Percentiles rank a stretch among this genome's conserved stretches.
phyloP scores from a whole-genome alignment of 2,329 filamentous ascomycete species.

The Epichloe sp. region DNA sequence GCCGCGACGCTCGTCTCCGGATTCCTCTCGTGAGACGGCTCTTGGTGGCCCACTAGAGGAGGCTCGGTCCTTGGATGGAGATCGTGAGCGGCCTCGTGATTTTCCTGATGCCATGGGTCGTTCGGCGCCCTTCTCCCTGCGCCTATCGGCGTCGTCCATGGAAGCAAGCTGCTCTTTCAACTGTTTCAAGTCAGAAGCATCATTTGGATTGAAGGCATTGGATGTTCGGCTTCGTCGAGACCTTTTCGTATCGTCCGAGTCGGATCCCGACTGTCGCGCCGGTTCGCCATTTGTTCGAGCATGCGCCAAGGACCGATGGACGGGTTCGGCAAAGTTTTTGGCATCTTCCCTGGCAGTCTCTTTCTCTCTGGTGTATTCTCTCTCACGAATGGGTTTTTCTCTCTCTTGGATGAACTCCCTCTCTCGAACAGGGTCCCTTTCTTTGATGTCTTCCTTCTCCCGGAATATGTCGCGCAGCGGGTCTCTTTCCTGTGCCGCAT shows the following conservation, averaged over 20 bases:
- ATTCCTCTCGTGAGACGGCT: background rate
- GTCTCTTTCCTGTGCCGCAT: background rate
- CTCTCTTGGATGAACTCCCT: constrained; percentile 7
- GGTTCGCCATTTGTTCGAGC: constrained; percentile 16
- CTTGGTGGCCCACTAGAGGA: constrained; percentile 7
- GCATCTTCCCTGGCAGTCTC: background rate
- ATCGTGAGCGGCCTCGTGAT: constrained; percentile 7
- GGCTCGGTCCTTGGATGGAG: constrained; percentile 9
- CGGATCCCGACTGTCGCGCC: constrained; percentile 19
- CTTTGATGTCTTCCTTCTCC: constrained; percentile 7
- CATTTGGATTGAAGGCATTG: constrained; percentile 37
- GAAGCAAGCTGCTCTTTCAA: constrained; percentile 38
- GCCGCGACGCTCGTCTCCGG: constrained; percentile 24
- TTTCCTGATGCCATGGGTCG: constrained; percentile 1
- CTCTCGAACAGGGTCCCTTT: constrained; percentile 8
- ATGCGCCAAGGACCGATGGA: constrained; percentile 3
- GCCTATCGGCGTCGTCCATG: constrained; percentile 18
- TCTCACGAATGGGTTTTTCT: constrained; percentile 18
- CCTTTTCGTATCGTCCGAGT: constrained; percentile 29
- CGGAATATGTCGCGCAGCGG: background rate
- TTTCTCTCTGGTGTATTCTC: constrained; percentile 23
- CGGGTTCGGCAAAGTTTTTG: constrained; percentile 13
- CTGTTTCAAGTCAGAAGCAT: constrained; percentile 34
- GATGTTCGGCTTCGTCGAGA: constrained; percentile 25
- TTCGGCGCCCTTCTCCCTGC: constrained; percentile 5